Evolutionary conservation across 1,284 basidiomycete genomes (phyloP), one percentile per base, ranked within the genome.

Genomic region (Malassezia pachydermatis): DNA sequence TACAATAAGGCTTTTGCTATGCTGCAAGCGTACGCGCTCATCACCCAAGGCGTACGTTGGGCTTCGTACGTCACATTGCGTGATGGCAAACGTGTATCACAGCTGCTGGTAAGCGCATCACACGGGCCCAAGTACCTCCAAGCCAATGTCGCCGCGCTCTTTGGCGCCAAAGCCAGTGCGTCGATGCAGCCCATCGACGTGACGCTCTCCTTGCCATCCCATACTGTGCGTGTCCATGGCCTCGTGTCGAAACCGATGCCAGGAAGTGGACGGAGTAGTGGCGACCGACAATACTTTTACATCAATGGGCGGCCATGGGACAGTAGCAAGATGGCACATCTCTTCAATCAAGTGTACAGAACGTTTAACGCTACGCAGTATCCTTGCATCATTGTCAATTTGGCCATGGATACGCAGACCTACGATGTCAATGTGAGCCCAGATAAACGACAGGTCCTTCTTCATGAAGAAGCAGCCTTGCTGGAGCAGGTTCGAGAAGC

Each of bases 371-470:
- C 55, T 27, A 42, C 54, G 39, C 51, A 57, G 45, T 51, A 51
- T 0, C 89, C 92, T 0, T 81, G 92, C 54, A 76, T 92, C 32
- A 73, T 95, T 6, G 85, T 86, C 1, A 82, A 95, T 72, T 83
- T 96, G 57, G 75, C 80, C 19, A 71, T 95, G 5, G 86, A 86
- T 0, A 81, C 81, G 24, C 87, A 84, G 54, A 78, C 81, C 1
- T 88, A 85, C 63, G 94, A 99, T 67, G 82, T 98, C 68, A 99
- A 98, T 62, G 86, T 98, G 54, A 88, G 83, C 59, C 92, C 94
- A 0, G 94, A 98, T 74, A 99, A 98, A 70, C 79, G 94, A 5
- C 94, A 88, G 0, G 84, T 99, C 29, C 83, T 95, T 46, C 71
- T 98, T 9, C 89, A 96, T 65, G 83, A 83, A 68, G 94, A 99